Conservation (phyloP, 2,329 filamentous ascomycete species). For the Microcyclospora pomicola region DNA sequence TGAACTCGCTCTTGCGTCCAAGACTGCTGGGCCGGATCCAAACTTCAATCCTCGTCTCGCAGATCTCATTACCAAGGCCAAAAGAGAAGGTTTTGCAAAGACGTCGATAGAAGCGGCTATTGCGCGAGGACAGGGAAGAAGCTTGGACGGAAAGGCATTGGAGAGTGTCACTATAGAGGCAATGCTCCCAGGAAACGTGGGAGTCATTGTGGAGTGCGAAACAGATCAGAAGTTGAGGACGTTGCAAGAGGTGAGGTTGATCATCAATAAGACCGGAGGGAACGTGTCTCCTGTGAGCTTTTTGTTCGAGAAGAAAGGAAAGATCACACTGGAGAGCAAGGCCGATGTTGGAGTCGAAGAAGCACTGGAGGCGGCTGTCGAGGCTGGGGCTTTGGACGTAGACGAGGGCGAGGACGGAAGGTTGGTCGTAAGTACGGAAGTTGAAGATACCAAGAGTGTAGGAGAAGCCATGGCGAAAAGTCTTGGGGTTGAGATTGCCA, state of each 20-base stretch:
- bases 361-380: slow-evolving; percentile 66
- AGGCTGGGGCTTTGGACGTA: slow-evolving; percentile 67
- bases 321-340: slow-evolving; percentile 53
- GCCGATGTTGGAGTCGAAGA: slow-evolving; percentile 49
- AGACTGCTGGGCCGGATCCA: slow-evolving; percentile 64
- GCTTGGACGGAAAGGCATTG: slow-evolving; percentile 58
- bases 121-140: slow-evolving; percentile 75
- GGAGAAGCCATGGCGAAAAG: slow-evolving; percentile 49
- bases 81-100: slow-evolving; percentile 78
- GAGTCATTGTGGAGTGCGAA: slow-evolving; percentile 70
- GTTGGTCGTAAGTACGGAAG: slow-evolving; percentile 57
- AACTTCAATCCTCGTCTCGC: slow-evolving; percentile 64
- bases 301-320: slow-evolving; percentile 71
- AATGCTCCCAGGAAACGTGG: slow-evolving; percentile 59
- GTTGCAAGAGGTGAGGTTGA: slow-evolving; percentile 55
- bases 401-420: slow-evolving; percentile 54
- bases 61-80: slow-evolving; percentile 58
- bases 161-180: slow-evolving; percentile 68
- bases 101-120: slow-evolving; percentile 71
- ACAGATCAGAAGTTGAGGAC: slow-evolving; percentile 67
- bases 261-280: slow-evolving; percentile 60
- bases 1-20: slow-evolving; percentile 61
- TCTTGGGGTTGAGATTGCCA: slow-evolving; percentile 53
- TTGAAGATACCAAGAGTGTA: slow-evolving; percentile 49
- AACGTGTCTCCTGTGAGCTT: slow-evolving; percentile 62